Evolutionary conservation across 2,329 filamentous ascomycete species (phyloP).

Genomic region (Ophiostoma tasmaniense): DNA sequence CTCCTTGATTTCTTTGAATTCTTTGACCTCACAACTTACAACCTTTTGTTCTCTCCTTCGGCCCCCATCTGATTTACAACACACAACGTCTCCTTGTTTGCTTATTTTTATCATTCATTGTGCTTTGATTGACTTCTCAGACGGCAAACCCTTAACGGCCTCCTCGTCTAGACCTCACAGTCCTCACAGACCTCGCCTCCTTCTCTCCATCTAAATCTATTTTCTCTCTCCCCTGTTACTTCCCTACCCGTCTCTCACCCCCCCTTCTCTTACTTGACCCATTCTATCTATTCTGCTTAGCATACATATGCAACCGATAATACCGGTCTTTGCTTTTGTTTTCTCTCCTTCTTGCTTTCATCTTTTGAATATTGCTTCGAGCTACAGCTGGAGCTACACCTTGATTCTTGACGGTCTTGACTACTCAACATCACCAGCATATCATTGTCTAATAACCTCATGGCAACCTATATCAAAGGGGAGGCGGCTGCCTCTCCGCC

Average conservation of each 20-base stretch:
- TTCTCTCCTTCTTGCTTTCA: neutral
- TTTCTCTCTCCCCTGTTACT: neutral
- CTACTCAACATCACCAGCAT: neutral
- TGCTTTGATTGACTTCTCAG: neutral
- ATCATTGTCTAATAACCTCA: neutral
- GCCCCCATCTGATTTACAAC: neutral
- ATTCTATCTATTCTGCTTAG: too few species aligned
- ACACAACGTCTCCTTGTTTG: neutral
- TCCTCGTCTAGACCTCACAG: neutral
- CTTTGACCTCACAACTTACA: too few species aligned
- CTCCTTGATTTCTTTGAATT: too few species aligned
- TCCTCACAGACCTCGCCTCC: too few species aligned
- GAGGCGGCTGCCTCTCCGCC: neutral
- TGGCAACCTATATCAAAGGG: neutral
- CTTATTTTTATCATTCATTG: neutral
- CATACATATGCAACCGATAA: neutral
- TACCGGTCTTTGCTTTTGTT: neutral
- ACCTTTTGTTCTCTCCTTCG: neutral
- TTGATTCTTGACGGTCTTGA: neutral
- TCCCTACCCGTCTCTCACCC: neutral
- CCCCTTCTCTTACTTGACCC: too few species aligned
- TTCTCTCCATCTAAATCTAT: neutral
- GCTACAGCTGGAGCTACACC: neutral
- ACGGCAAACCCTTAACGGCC: neutral
- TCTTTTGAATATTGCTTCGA: neutral